Percentiles rank a stretch among this genome's conserved stretches.
These are phyloP conservation scores for Zarea fungicola DNA, from an alignment of 2,329 filamentous ascomycete species.

Conservation along the genomic window DNA sequence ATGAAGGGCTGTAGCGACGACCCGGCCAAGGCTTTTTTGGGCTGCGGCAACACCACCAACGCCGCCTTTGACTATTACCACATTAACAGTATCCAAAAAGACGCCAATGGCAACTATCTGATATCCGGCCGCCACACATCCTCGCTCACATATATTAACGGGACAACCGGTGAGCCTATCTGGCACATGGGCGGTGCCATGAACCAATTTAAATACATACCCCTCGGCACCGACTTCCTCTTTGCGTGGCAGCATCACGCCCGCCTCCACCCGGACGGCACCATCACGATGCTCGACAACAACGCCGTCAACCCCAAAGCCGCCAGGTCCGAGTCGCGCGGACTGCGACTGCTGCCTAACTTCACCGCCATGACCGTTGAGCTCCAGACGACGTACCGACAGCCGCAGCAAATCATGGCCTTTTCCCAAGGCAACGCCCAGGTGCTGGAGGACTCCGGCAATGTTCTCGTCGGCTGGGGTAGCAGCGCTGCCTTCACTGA, in stretches of 20 bases:
- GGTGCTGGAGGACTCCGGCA: slow-evolving; percentile 44
- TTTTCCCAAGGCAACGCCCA: slow-evolving; percentile 47
- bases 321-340: slow-evolving; percentile 29
- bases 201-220: slow-evolving; percentile 30
- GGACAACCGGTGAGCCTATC: slow-evolving; percentile 39
- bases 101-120: slow-evolving; percentile 42
- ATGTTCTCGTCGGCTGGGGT: slow-evolving; percentile 53
- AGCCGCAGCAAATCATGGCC: slow-evolving; percentile 42
- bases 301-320: slow-evolving; percentile 31
- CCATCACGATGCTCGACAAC: slow-evolving; percentile 50
- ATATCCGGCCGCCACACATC: slow-evolving; percentile 44
- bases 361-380: slow-evolving; percentile 37
- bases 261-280: slow-evolving; percentile 35
- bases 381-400: slow-evolving; percentile 40
- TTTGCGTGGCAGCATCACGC: slow-evolving; percentile 49
- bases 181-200: slow-evolving; percentile 46
- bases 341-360: slow-evolving; percentile 40
- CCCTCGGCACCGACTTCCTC: slow-evolving; percentile 24
- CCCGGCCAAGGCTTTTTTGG: slow-evolving; percentile 9
- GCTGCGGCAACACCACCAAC: slow-evolving; percentile 19
- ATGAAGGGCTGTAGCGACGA: slow-evolving; percentile 13
- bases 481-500: slow-evolving; percentile 41
- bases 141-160: slow-evolving; percentile 40
- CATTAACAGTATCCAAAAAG: slow-evolving; percentile 50
- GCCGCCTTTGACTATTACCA: slow-evolving; percentile 49